Evolutionary conservation across 768 basidiomycete species (phyloP), one percentile per base, ranked within the genome.

Genomic region (Daedaleopsis sinensis): DNA sequence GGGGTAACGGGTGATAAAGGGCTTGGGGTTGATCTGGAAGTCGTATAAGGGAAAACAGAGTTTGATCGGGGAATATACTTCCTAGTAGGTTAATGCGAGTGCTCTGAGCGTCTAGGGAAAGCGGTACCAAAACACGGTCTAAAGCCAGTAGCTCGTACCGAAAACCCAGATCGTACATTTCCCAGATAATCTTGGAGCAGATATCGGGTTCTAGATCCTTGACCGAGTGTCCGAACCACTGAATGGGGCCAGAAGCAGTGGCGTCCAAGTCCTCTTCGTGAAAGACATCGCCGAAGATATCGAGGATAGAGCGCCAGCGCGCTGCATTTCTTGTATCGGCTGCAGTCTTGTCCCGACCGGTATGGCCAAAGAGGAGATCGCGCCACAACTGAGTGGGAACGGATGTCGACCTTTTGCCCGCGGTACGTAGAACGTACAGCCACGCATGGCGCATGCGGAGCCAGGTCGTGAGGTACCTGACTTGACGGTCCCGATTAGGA

Each of bases 81-180:
- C 32, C 13, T 1, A 52, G 51, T 11, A 52, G n/a, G 51, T 32
- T 7, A 7, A 11, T 52, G 18, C 51, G 9, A 18, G 11, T 19
- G 32, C 15, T 36, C 15, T 19, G 9, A 18, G 5, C 36, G 32
- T 5, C 35, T 16, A 13, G 36, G 35, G 21, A 7, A 16, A n/a
- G n/a, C n/a, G 24, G 47, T 1, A 49, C 13, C n/a, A 39, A 3
- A n/a, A 21, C 36, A 37, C n/a, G n/a, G n/a, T 57, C 55, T 2
- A 57, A 32, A 36, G 55, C 55, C 4, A 49, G 47, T 0, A 57
- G 19, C 18, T 57, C 55, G 35, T 49, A 57, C 2, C 47, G 47
- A 19, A 57, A 57, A 0, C 55, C 55, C 11, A 57, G 55, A 12
- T 57, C 55, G 21, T 21, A 49, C 35, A 57, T n/a, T 19, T 55